phyloP scores from a whole-genome alignment of 2,329 filamentous ascomycete species.

The Scytalidium sp. region DNA sequence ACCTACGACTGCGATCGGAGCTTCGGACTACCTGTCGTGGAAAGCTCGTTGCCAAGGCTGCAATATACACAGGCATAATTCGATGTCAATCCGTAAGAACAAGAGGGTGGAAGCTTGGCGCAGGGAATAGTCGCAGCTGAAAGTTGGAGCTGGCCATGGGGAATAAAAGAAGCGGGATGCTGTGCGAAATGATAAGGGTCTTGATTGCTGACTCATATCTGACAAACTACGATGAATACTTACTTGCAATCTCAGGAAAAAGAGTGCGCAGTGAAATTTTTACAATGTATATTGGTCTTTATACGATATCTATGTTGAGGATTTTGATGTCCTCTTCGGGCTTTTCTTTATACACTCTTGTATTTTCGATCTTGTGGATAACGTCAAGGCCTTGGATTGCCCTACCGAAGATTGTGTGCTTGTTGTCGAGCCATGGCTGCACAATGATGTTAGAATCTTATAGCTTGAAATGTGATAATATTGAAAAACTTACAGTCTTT shows the following conservation, averaged over 20 bases:
- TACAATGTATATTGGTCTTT: constrained; percentile 10
- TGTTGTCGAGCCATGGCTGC: constrained; percentile 87
- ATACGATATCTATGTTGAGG: constrained; percentile 65
- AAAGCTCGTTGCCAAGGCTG: background rate
- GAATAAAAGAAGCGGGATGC: background rate
- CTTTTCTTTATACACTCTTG: constrained; percentile 82
- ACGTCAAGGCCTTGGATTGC: constrained; percentile 90
- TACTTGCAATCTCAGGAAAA: background rate
- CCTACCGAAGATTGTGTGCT: constrained; percentile 94
- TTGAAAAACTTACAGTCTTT: constrained; percentile 66
- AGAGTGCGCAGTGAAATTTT: background rate
- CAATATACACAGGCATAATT: background rate
- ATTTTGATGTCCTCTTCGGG: constrained; percentile 98
- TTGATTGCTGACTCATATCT: background rate
- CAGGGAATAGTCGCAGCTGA: background rate
- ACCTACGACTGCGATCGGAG: background rate
- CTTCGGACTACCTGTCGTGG: background rate
- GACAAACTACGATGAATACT: background rate
- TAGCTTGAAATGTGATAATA: background rate
- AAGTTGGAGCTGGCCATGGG: background rate
- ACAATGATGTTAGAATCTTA: constrained; percentile 11
- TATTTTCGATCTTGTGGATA: constrained; percentile 92
- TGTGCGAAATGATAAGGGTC: background rate
- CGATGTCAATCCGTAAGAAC: background rate
- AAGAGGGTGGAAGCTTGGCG: background rate